Conservation (phyloP, 2,329 filamentous ascomycete species). For the Trichoderma brevicompactum region DNA sequence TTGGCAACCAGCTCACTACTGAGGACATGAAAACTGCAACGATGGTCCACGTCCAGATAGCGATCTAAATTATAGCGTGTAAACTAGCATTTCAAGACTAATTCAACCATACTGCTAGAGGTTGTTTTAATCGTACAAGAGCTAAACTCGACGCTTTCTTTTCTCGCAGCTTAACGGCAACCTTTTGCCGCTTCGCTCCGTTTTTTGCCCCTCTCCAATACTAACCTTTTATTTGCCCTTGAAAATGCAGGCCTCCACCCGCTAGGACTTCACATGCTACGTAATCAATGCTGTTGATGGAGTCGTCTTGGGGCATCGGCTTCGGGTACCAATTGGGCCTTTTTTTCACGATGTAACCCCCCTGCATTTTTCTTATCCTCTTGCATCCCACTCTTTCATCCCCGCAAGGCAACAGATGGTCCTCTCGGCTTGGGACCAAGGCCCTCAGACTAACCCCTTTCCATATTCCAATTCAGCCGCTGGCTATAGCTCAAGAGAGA, state of each 20-base stretch:
- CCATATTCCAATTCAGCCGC: slow-evolving; percentile 7
- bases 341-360: slow-evolving; percentile 17
- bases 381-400: background rate
- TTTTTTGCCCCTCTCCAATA: slow-evolving; percentile 13
- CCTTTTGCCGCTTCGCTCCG: slow-evolving; percentile 12
- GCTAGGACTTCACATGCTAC: slow-evolving; percentile 8
- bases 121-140: background rate
- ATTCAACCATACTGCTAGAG: slow-evolving; percentile 15
- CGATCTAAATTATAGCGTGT: background rate
- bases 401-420: slow-evolving; percentile 1
- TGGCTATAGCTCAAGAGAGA: background rate
- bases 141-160: background rate
- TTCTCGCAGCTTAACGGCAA: slow-evolving; percentile 7
- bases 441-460: slow-evolving; percentile 15
- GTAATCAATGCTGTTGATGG: slow-evolving; percentile 7
- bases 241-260: slow-evolving; percentile 7
- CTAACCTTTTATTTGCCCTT: background rate
- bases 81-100: background rate
- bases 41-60: background rate
- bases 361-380: slow-evolving; percentile 1
- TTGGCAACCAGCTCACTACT: background rate
- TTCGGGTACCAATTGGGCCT: slow-evolving; percentile 9
- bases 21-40: background rate
- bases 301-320: slow-evolving; percentile 1
- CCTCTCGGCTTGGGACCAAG: slow-evolving; percentile 20